Evolutionary conservation across 306 rosid genomes (phyloP), one percentile per base, ranked within the genome.

Genomic region (Dryas drummondii): DNA sequence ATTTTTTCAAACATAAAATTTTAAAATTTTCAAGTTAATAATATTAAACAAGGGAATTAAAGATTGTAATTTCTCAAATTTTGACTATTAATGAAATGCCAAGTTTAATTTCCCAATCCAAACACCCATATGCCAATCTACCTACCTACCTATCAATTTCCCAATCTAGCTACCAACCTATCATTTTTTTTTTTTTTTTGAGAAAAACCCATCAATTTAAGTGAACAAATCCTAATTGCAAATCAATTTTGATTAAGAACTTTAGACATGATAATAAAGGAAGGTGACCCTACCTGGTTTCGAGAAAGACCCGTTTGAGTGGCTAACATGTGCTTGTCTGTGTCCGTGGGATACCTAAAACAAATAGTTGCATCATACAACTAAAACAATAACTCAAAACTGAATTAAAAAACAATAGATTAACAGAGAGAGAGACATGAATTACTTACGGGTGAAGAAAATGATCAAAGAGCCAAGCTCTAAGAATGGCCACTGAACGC

Each of bases 401-500:
- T 32, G 3, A 32, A 32, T 32, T 32, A 32, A 10, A 37, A 51
- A n/a, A 1, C 40, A 55, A 72, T n/a, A 59, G 45, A 41, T 86
- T 48, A 70, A 12, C 27, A 66, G 15, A 74, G 55, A 70, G 5
- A 77, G 0, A 46, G 71, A 26, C 48, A 62, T 27, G 64, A 17
- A 71, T 64, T 51, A 72, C 96, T 19, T 87, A 94, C 99, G 99
- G 99, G 79, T 94, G 99, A 85, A 94, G 99, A 83, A 94, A 94
- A 83, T 94, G 97, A 75, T 92, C 99, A 61, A 94, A 94, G 41
- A 94, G 86, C 99, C 99, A 94, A 68, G 99, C 93, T 80, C 87
- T 80, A 32, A 94, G 97, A 76, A 94, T 86, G 51, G 97, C 88
- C 57, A 94, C 97, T 0, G 97, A 81, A 55, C 92, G 91, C 65